Conservation (phyloP, 2,329 filamentous ascomycete genomes). For the Dichotomopilus funicola region DNA sequence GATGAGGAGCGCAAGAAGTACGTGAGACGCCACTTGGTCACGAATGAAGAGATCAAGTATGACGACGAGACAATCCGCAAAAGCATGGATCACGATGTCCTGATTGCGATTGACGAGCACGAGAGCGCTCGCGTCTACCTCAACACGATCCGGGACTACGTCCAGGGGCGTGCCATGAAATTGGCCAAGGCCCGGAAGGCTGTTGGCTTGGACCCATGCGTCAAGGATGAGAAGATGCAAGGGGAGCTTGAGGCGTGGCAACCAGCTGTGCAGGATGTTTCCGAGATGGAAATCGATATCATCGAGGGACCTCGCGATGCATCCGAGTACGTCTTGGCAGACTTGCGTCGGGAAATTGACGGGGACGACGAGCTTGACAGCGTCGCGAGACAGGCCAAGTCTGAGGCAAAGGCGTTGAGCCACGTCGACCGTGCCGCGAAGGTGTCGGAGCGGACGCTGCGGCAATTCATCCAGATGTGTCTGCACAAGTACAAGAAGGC, state of each 20-base stretch:
- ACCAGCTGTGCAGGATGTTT: neutral
- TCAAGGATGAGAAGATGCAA: slow-evolving; percentile 26
- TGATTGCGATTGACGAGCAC: slow-evolving; percentile 66
- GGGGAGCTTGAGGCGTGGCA: slow-evolving; percentile 19
- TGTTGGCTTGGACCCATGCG: slow-evolving; percentile 42
- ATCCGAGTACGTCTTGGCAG: slow-evolving; percentile 8
- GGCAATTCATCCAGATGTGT: slow-evolving; percentile 72
- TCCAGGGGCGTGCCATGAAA: slow-evolving; percentile 55
- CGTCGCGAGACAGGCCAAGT: slow-evolving; percentile 26
- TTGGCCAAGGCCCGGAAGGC: slow-evolving; percentile 48
- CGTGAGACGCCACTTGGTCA: slow-evolving; percentile 52
- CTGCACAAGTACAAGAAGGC: slow-evolving; percentile 86
- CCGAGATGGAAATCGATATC: slow-evolving; percentile 19
- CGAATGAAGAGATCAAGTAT: slow-evolving; percentile 59
- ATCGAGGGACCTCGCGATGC: slow-evolving; percentile 1
- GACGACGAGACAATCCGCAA: slow-evolving; percentile 42
- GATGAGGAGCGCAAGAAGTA: slow-evolving; percentile 61
- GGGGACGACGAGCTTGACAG: slow-evolving; percentile 20
- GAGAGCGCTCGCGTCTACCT: slow-evolving; percentile 82
- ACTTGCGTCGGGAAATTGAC: slow-evolving; percentile 9
- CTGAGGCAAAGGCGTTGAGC: slow-evolving; percentile 16
- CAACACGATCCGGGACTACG: slow-evolving; percentile 66
- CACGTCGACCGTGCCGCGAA: slow-evolving; percentile 71
- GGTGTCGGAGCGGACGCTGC: slow-evolving; percentile 67
- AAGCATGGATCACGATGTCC: slow-evolving; percentile 37